Conservation (phyloP, 352 stramenopile species). For the Thalassiosira exigua region DNA sequence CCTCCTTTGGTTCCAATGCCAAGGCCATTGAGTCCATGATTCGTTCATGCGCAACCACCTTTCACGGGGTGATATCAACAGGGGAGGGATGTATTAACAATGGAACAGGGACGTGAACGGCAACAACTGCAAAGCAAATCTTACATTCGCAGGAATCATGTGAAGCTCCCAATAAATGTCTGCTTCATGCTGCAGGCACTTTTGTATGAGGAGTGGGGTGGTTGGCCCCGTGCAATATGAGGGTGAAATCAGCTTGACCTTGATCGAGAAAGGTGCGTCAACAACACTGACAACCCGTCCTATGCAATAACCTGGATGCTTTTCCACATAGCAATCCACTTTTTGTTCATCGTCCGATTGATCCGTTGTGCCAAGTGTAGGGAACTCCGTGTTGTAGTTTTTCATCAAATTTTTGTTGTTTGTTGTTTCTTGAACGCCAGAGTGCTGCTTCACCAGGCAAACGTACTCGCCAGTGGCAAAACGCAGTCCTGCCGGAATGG, state of each 20-base stretch:
- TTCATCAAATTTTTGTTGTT: not conserved
- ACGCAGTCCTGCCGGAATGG: constrained; percentile 5
- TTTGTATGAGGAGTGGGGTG: constrained; percentile 2
- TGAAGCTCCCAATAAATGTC: constrained; percentile 21
- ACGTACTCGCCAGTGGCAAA: constrained; percentile 34
- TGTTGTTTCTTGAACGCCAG: not conserved
- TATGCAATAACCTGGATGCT: constrained; percentile 11
- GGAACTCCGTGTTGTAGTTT: constrained; percentile 21
- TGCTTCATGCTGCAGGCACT: constrained; percentile 16
- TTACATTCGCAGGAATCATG: constrained; percentile 30
- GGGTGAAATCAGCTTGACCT: constrained; percentile 21
- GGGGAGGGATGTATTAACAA: not conserved
- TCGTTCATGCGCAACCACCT: constrained; percentile 21
- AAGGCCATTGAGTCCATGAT: constrained; percentile 27
- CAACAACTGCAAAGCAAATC: not conserved
- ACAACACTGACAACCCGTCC: constrained; percentile 21
- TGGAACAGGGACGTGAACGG: not conserved
- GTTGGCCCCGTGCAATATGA: constrained; percentile 11
- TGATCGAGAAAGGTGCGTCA: constrained; percentile 29
- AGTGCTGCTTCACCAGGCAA: constrained; percentile 19
- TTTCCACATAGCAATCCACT: not conserved
- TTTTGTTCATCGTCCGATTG: not conserved
- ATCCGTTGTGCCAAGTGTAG: not conserved
- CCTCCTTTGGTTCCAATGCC: constrained; percentile 19
- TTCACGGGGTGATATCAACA: not conserved